Conservation (phyloP, 1,284 basidiomycete species). For the Crucibulum cyathiforme region DNA sequence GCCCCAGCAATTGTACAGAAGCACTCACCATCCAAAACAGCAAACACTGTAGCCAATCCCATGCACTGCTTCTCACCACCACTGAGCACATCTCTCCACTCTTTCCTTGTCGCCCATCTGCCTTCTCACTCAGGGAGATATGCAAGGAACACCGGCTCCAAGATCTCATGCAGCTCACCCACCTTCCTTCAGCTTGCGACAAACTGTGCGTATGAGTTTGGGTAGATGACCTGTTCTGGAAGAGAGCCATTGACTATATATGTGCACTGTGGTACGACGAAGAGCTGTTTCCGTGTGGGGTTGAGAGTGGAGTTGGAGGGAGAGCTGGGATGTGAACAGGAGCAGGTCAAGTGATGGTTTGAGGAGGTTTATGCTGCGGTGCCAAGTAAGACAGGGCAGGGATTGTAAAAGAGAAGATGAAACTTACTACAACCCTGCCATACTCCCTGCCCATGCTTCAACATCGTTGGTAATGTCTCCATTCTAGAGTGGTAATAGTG, state of each 20-base stretch:
- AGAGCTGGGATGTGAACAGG: slow-evolving; percentile 93
- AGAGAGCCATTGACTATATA: slow-evolving; percentile 90
- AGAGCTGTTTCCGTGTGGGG: too few relatives aligned
- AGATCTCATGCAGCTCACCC: slow-evolving; percentile 73
- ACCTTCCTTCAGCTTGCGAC: slow-evolving; percentile 34
- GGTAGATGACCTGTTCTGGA: slow-evolving; percentile 89
- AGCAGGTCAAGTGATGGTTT: slow-evolving; percentile 93
- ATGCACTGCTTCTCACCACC: slow-evolving; percentile 98
- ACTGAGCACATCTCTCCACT: slow-evolving; percentile 94
- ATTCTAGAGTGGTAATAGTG: slow-evolving; percentile 77
- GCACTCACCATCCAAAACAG: slow-evolving; percentile 71
- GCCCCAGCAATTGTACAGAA: slow-evolving; percentile 21
- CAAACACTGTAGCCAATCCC: slow-evolving; percentile 83
- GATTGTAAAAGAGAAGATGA: not conserved
- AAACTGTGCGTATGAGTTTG: slow-evolving; percentile 84
- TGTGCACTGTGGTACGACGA: slow-evolving; percentile 91
- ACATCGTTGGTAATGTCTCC: slow-evolving; percentile 94
- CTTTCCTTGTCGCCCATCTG: slow-evolving; percentile 88
- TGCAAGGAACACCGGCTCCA: slow-evolving; percentile 82
- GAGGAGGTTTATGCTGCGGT: slow-evolving; percentile 72
- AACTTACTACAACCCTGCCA: slow-evolving; percentile 88
- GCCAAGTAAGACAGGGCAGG: not conserved
- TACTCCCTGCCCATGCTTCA: slow-evolving; percentile 87
- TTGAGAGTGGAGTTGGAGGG: slow-evolving; percentile 82
- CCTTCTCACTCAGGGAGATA: slow-evolving; percentile 91